phyloP scores from a whole-genome alignment of 2,329 filamentous ascomycete genomes.

The Pseudopyricularia cyperi region DNA sequence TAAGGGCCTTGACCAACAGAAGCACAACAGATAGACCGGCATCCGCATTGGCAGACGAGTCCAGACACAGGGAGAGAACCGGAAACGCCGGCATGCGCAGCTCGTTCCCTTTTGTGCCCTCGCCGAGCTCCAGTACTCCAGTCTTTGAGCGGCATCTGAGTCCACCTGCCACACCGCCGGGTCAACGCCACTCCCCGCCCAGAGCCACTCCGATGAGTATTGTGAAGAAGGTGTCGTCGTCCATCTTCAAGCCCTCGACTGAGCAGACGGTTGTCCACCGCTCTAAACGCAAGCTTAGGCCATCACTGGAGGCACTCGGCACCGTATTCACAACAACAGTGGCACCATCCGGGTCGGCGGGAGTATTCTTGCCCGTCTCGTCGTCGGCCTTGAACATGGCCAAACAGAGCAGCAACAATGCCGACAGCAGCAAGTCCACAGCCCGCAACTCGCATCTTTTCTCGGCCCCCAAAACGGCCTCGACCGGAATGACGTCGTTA shows the following conservation, averaged over 20 bases:
- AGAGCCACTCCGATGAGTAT: slow-evolving; percentile 1
- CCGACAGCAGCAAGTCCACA: slow-evolving; percentile 12
- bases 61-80: background rate
- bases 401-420: slow-evolving; percentile 11
- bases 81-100: background rate
- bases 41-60: background rate
- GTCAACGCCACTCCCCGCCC: slow-evolving; percentile 1
- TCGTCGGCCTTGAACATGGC: slow-evolving; percentile 11
- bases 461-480: slow-evolving; percentile 10
- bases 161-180: background rate
- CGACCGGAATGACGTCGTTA: slow-evolving; percentile 23
- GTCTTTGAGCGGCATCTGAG: slow-evolving; percentile 7
- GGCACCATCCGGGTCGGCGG: background rate
- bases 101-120: slow-evolving; percentile 3
- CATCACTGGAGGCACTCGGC: slow-evolving; percentile 11
- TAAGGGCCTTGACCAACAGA: slow-evolving; percentile 28
- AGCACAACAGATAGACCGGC: slow-evolving; percentile 7
- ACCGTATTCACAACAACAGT: slow-evolving; percentile 4
- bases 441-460: slow-evolving; percentile 9
- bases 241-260: slow-evolving; percentile 21
- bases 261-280: slow-evolving; percentile 30
- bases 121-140: slow-evolving; percentile 13
- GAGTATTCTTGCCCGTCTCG: slow-evolving; percentile 3
- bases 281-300: slow-evolving; percentile 21
- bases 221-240: slow-evolving; percentile 24